Evolutionary conservation across 768 basidiomycete species (phyloP), one percentile per base, ranked within the genome.

Genomic region (Panaeolus cyanescens): DNA sequence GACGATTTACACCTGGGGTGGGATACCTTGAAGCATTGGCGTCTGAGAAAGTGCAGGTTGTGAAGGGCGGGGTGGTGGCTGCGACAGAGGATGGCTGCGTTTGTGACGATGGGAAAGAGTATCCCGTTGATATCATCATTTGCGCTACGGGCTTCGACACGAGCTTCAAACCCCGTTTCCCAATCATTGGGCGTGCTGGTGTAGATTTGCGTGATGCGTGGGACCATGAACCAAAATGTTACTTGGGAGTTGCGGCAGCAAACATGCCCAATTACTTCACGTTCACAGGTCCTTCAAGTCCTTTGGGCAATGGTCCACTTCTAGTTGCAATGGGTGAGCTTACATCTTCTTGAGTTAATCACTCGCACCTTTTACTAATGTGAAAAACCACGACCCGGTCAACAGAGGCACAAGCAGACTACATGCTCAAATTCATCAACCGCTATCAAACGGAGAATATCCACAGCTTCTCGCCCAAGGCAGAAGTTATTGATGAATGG

Each of bases 81-180:
- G 66, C 75, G 56, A 76, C 70, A 4, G 66, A 71, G 19, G 63
- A 60, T 5, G 77, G 76, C 12, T 68, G 67, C 54, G 34, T 76
- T 15, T 63, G 65, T 32, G 65, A 59, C 0, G 68, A 77, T 42
- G 75, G 74, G 6, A 59, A 63, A 54, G 73, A 76, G 55, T 66
- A 73, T 40, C 61, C 72, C 15, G 64, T 77, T n/a, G 76, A 77
- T 56, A 68, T 74, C 9, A 58, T 77, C 10, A 72, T 77, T 42
- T 79, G 77, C 57, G 77, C 76, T 19, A 79, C 77, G 15, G 77
- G 77, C 1, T 77, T 79, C 54, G 66, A 77, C 61, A 75, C 74
- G 3, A 69, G 70, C 1, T 76, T 68, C 59, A 67, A 62, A 58
- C 76, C 76, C 19, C 68, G 71, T 5, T 79, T 79, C 61, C 71